A percentile compares a stretch with the other conserved stretches of the same genome.
Evolutionary conservation across 2,329 filamentous ascomycete genomes (phyloP).

Genomic region (Pseudonectria foliicola): DNA sequence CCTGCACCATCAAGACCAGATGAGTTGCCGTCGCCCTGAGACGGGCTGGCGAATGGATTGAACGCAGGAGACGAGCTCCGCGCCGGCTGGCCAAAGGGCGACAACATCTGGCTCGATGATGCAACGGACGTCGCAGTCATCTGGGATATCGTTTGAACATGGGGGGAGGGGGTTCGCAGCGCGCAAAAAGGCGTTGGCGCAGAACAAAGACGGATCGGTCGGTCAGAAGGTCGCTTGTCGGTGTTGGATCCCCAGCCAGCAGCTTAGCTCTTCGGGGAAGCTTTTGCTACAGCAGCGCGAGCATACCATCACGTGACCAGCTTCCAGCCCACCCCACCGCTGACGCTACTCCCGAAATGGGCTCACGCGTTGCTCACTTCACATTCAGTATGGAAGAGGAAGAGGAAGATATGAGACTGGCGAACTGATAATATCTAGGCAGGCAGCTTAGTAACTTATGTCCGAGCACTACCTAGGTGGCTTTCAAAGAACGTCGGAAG

Average conservation of each 20-base stretch:
- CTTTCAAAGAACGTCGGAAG: no score
- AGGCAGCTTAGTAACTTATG: no score
- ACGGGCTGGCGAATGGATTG: conserved; percentile 29
- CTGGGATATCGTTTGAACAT: conserved; percentile 28
- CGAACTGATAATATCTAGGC: no score
- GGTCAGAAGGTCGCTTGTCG: conserved; percentile 7
- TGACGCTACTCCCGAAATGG: no score
- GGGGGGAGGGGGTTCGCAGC: conserved; percentile 16
- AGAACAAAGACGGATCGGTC: conserved; percentile 1
- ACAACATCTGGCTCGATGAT: conserved; percentile 34
- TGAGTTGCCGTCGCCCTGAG: conserved; percentile 17
- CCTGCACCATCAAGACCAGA: conserved; percentile 26
- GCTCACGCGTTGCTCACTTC: no score
- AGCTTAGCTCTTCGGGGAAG: conserved; percentile 12
- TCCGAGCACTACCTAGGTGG: no score
- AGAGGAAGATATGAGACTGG: no score
- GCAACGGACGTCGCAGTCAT: conserved; percentile 35
- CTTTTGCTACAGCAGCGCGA: conserved; percentile 6
- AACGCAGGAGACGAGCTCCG: conserved; percentile 26
- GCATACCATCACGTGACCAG: conserved; percentile 14
- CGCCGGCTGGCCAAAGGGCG: conserved; percentile 29
- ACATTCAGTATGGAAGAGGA: no score
- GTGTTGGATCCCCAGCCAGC: conserved; percentile 5
- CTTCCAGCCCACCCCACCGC: conserved; percentile 1
- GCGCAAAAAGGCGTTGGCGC: conserved; percentile 10